Base-by-base conservation (phyloP, 495 filamentous ascomycete species). In the Penicillium angulare region DNA sequence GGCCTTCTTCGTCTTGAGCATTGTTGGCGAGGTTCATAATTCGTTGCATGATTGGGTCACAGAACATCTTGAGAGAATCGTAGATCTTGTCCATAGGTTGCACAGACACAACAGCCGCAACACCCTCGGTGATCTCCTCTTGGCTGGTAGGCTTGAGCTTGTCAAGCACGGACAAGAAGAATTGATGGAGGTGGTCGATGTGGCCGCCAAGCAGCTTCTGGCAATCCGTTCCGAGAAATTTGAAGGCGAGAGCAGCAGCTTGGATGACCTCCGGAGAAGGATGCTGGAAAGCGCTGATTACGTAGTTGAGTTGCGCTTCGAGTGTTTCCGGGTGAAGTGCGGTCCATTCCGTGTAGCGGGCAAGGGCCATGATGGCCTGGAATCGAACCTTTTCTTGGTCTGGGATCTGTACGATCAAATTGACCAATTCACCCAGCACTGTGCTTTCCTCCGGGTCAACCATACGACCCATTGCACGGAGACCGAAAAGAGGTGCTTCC, bases 381-480 rank as follows among this genome's bases (percentile, higher is more conserved):
- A 97, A 99, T 22, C 91, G 86, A 2, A 97, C 78, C 73, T 97
- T 97, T 70, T 97, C 89, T 55, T 99, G 95, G 57, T 89, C 83
- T 0, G 95, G 93, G 53, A 99, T 95, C 67, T 95, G 88, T 3
- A 95, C 87, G 51, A 99, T 83, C 43, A 97, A 73, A 7, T 89
- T 90, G 66, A 99, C 95, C 9, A 97, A 85, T 59, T 92, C 87
- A 2, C 88, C 87, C 9, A 99, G 75, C 47, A 99, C 83, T 20
- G 84, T 82, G 53, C 78, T 87, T 64, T 99, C 93, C 43, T 95
- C 86, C 29, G 84, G 80, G 12, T 92, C 86, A 13, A 99, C 92
- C 91, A 97, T 97, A 35, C 91, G 86, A 7, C 93, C 93, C 90
- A 99, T 96, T 0, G 93, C 93, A 44, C 93, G 82, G 77, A 99